Conservation (phyloP, 2,329 filamentous ascomycete genomes). For the Westerdykella ornata region DNA sequence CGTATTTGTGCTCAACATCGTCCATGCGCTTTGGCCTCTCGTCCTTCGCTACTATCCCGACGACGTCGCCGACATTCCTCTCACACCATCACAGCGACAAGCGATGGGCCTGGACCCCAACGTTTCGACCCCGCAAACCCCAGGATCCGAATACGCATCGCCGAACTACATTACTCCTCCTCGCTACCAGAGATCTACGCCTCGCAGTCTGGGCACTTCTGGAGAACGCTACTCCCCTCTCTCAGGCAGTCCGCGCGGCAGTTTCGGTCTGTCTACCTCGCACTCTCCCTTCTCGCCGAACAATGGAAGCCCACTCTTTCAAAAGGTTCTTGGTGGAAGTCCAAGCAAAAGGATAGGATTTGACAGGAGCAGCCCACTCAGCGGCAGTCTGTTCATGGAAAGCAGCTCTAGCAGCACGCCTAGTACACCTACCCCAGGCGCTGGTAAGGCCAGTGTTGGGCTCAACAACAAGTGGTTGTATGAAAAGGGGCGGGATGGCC, state of each 20-base stretch:
- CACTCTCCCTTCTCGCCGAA: slow-evolving; percentile 47
- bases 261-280: slow-evolving; percentile 20
- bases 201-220: slow-evolving; percentile 51
- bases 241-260: slow-evolving; percentile 47
- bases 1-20: slow-evolving; percentile 57
- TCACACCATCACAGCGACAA: slow-evolving; percentile 81
- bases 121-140: slow-evolving; percentile 51
- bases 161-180: slow-evolving; percentile 74
- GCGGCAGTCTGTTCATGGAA: slow-evolving; percentile 34
- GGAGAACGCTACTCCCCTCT: slow-evolving; percentile 45
- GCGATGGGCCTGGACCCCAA: slow-evolving; percentile 73
- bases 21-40: slow-evolving; percentile 64
- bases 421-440: slow-evolving; percentile 59
- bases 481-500: slow-evolving; percentile 63
- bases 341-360: slow-evolving; percentile 57
- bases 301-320: slow-evolving; percentile 52
- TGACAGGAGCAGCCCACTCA: slow-evolving; percentile 42
- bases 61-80: slow-evolving; percentile 77
- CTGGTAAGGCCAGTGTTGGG: slow-evolving; percentile 59
- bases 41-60: slow-evolving; percentile 56
- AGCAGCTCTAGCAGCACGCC: slow-evolving; percentile 43
- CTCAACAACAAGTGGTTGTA: slow-evolving; percentile 95
- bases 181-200: slow-evolving; percentile 71
- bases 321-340: slow-evolving; percentile 55
- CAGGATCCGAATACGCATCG: slow-evolving; percentile 47